Evolutionary conservation across 768 basidiomycete genomes (phyloP).

Genomic region (Trametes elegans): DNA sequence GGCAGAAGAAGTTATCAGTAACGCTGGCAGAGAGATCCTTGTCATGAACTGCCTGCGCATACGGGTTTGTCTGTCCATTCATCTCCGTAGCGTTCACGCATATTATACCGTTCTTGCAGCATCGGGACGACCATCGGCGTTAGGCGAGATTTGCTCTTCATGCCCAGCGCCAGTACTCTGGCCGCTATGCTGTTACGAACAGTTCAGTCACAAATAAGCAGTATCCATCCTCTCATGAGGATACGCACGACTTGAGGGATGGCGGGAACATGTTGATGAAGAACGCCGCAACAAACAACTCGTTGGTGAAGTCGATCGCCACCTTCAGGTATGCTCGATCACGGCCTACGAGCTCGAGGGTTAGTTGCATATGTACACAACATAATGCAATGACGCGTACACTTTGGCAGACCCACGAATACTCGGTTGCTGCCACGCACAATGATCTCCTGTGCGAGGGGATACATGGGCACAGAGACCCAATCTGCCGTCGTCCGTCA

Average conservation of each 20-base stretch:
- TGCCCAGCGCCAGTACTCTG: conserved; percentile 3
- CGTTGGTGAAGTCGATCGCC: conserved; percentile 18
- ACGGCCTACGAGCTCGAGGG: too few species aligned
- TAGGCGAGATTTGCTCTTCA: conserved; percentile 1
- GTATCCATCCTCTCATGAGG: too few species aligned
- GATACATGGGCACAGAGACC: not conserved
- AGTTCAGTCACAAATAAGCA: not conserved
- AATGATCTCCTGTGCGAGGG: conserved; percentile 15
- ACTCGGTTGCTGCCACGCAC: conserved; percentile 21
- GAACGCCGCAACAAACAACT: conserved; percentile 16
- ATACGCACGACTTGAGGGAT: conserved; percentile 16
- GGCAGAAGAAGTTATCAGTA: not conserved
- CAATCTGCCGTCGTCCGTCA: not conserved
- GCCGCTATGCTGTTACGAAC: not conserved
- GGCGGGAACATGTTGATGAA: conserved; percentile 17
- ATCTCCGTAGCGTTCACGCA: conserved; percentile 7
- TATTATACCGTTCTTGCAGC: conserved; percentile 14
- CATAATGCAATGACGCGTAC: not conserved
- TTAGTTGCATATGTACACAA: too few species aligned
- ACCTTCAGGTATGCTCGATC: conserved; percentile 13
- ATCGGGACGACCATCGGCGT: conserved; percentile 15
- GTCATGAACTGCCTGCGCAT: not conserved
- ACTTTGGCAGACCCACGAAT: conserved; percentile 20
- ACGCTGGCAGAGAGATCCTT: not conserved
- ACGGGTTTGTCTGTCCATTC: conserved; percentile 20